Evolutionary conservation across 1,139 yeast genomes (phyloP).

Genomic region (Yamadazyma oceani): DNA sequence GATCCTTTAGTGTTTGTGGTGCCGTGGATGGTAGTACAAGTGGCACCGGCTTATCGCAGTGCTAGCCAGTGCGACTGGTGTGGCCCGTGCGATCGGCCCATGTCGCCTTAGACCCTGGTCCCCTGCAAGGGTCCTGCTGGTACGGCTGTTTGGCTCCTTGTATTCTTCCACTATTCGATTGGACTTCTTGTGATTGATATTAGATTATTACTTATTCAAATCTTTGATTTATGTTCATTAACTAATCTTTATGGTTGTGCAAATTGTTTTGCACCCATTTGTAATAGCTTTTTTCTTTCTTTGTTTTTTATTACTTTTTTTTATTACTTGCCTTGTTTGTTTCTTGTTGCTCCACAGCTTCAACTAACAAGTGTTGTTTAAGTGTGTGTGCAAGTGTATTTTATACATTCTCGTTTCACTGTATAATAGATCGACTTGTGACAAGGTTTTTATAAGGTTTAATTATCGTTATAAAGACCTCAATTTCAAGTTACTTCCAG

Average conservation of each 20-base stretch:
- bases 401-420: not conserved
- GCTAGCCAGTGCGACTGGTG: too few species aligned
- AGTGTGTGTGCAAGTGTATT: not conserved
- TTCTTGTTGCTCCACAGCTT: not conserved
- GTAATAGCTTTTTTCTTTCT: slow-evolving; percentile 1
- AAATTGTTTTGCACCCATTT: slow-evolving; percentile 2
- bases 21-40: too few species aligned
- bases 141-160: too few species aligned
- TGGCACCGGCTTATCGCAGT: too few species aligned
- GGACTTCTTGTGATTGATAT: not conserved
- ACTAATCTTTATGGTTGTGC: slow-evolving; percentile 1
- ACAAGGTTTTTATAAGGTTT: not conserved
- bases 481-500: too few species aligned
- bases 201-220: slow-evolving; percentile 1
- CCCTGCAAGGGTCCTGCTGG: too few species aligned
- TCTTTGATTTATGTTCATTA: too few species aligned
- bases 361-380: too few species aligned
- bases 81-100: too few species aligned
- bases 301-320: not conserved
- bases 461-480: not conserved
- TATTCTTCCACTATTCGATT: too few species aligned
- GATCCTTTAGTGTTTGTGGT: not conserved
- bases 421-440: not conserved
- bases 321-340: not conserved
- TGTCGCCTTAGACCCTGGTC: too few species aligned